Percentiles rank a stretch among this genome's conserved stretches.
phyloP scores from a whole-genome alignment of 202 grass and related monocot genomes.

The Schoenoplectus triqueter region DNA sequence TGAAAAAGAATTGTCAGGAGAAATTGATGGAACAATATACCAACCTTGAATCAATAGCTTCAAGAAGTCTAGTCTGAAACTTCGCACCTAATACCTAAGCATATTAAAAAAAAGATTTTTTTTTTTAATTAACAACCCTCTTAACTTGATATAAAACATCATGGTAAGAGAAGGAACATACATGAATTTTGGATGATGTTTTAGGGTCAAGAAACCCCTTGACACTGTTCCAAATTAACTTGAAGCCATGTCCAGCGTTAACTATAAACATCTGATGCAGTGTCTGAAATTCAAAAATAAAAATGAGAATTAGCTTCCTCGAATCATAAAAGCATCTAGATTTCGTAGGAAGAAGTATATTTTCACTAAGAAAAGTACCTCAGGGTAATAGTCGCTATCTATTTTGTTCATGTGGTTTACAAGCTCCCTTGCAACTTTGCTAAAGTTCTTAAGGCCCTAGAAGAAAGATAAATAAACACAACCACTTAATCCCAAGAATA shows the following conservation, averaged over 20 bases:
- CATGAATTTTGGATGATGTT: conserved; percentile 92
- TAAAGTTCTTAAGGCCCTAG: conserved; percentile 94
- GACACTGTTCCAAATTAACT: conserved; percentile 84
- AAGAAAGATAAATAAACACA: conserved; percentile 11
- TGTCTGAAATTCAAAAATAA: conserved; percentile 47
- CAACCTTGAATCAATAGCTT: conserved; percentile 72
- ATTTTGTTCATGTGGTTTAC: conserved; percentile 96
- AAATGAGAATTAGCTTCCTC: conserved; percentile 19
- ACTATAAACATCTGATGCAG: conserved; percentile 94
- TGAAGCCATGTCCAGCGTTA: conserved; percentile 83
- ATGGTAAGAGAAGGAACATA: conserved; percentile 38
- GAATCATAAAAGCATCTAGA: neutral
- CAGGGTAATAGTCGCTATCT: conserved; percentile 96
- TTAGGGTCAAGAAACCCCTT: conserved; percentile 92
- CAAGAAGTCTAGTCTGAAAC: conserved; percentile 73
- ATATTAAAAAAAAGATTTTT: conserved; percentile 6
- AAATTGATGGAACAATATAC: conserved; percentile 12
- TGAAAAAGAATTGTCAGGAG: neutral
- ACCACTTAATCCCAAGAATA: neutral
- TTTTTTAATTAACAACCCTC: neutral
- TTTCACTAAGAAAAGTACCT: conserved; percentile 51
- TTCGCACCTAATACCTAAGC: conserved; percentile 74
- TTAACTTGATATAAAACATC: neutral
- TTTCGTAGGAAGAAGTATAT: neutral
- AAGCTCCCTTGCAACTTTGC: conserved; percentile 88